A percentile compares a stretch with the other conserved stretches of the same genome.
Evolutionary conservation across 2,329 filamentous ascomycete species (phyloP).

Genomic region (Dactylellina parvicollis): DNA sequence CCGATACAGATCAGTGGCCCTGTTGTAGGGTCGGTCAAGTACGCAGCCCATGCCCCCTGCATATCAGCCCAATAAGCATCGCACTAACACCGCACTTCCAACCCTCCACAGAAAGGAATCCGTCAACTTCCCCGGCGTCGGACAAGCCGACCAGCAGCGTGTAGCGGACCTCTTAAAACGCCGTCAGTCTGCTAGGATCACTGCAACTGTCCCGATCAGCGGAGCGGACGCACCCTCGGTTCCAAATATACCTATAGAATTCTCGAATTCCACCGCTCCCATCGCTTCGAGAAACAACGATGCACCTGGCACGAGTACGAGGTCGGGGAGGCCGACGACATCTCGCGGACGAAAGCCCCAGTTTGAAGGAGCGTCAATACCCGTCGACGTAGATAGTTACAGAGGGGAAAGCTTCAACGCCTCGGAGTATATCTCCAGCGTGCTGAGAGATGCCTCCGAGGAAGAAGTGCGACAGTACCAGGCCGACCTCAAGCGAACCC

Average conservation of each 20-base stretch:
- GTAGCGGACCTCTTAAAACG: slow-evolving; percentile 89
- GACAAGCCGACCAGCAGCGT: slow-evolving; percentile 60
- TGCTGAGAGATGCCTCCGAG: slow-evolving; percentile 85
- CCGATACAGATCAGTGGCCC: slow-evolving; percentile 26
- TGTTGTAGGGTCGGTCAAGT: slow-evolving; percentile 27
- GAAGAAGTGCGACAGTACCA: slow-evolving; percentile 87
- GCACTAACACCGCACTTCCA: slow-evolving; percentile 4
- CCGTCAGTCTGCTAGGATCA: slow-evolving; percentile 89
- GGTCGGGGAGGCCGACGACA: slow-evolving; percentile 60
- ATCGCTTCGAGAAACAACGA: slow-evolving; percentile 66
- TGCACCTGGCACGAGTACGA: slow-evolving; percentile 13
- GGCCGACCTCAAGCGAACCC: slow-evolving; percentile 77
- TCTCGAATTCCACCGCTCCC: slow-evolving; percentile 70
- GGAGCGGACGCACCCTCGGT: slow-evolving; percentile 77
- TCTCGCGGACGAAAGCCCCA: slow-evolving; percentile 66
- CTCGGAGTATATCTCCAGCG: slow-evolving; percentile 78
- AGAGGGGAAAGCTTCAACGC: slow-evolving; percentile 80
- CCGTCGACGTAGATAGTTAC: slow-evolving; percentile 79
- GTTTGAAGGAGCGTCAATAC: slow-evolving; percentile 64
- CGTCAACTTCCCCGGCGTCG: slow-evolving; percentile 45
- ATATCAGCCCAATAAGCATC: neutral
- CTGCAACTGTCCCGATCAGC: slow-evolving; percentile 69
- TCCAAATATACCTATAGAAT: slow-evolving; percentile 67
- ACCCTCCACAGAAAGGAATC: slow-evolving; percentile 20
- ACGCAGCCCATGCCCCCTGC: neutral